Percentiles rank a stretch among this genome's conserved stretches.
phyloP scores from a whole-genome alignment of 441 rosid species.

The Dalechampia spathulata region DNA sequence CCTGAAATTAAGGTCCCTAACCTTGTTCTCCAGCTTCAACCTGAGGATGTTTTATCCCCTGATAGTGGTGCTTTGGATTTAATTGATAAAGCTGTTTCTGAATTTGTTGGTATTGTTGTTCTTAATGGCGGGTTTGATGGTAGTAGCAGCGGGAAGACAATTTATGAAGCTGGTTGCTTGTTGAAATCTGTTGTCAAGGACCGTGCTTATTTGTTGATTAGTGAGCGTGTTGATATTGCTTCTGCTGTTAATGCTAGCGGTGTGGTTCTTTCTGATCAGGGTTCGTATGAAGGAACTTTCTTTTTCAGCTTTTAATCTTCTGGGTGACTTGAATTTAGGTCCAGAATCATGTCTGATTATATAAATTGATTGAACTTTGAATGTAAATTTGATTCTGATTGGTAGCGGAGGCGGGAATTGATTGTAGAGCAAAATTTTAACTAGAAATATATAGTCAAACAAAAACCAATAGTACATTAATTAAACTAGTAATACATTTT shows the following conservation, averaged over 20 bases:
- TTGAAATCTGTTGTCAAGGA: conserved; percentile 73
- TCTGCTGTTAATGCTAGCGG: conserved; percentile 84
- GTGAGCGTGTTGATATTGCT: conserved; percentile 83
- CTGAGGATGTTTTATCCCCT: conserved; percentile 50
- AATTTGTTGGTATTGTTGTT: conserved; percentile 64
- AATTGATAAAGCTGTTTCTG: conserved; percentile 62
- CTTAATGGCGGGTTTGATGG: conserved; percentile 48
- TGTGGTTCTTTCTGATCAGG: conserved; percentile 87
- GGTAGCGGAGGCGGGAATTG: too few species aligned
- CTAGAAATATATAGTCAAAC: too few species aligned
- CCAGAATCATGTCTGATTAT: too few species aligned
- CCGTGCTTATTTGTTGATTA: conserved; percentile 67
- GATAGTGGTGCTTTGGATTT: conserved; percentile 39
- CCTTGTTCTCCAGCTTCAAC: conserved; percentile 53
- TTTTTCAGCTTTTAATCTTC: neutral
- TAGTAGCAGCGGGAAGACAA: conserved; percentile 49
- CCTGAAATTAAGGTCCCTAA: conserved; percentile 71
- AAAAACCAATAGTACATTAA: too few species aligned
- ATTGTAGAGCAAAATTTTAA: too few species aligned
- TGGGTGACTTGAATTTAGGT: too few species aligned
- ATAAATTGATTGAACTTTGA: too few species aligned
- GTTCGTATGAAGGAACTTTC: conserved; percentile 22
- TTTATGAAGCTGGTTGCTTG: conserved; percentile 80
- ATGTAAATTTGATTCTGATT: too few species aligned
- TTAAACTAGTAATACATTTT: too few species aligned